A percentile compares a stretch with the other conserved stretches of the same genome.
Conservation (phyloP, 305 asterid species). For the Rubia occidens region DNA sequence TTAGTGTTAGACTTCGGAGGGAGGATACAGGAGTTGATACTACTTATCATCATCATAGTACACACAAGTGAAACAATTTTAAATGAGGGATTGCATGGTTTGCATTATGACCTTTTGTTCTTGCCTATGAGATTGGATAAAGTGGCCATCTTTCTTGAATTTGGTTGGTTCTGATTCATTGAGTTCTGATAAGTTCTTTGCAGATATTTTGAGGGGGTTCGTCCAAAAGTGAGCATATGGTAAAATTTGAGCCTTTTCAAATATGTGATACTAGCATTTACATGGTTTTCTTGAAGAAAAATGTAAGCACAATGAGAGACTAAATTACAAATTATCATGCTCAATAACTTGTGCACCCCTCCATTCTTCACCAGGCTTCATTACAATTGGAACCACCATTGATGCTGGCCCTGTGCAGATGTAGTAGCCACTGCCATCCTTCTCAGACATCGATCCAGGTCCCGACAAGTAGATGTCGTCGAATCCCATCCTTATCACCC, state of each 20-base stretch:
- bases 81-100: not conserved
- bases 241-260: too few species aligned
- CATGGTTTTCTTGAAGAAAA: constrained; percentile 3
- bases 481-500: constrained; percentile 71
- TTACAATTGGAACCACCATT: constrained; percentile 49
- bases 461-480: constrained; percentile 63
- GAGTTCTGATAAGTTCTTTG: not conserved
- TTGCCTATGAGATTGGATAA: not conserved
- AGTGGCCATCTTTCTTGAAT: not conserved
- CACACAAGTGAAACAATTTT: not conserved
- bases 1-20: constrained; percentile 13
- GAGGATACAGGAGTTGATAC: constrained; percentile 13
- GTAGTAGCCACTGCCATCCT: constrained; percentile 51
- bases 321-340: constrained; percentile 52
- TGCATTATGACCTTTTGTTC: too few species aligned
- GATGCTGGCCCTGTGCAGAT: constrained; percentile 78
- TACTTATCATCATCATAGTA: not conserved
- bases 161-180: not conserved
- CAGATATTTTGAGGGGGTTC: not conserved
- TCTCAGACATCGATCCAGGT: constrained; percentile 52
- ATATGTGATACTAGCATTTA: constrained; percentile 1
- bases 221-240: not conserved
- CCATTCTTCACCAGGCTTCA: constrained; percentile 87
- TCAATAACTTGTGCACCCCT: constrained; percentile 81
- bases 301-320: not conserved